Evolutionary conservation across 192 early-diverging fungal species (phyloP).

Genomic region (Entomortierella lignicola): DNA sequence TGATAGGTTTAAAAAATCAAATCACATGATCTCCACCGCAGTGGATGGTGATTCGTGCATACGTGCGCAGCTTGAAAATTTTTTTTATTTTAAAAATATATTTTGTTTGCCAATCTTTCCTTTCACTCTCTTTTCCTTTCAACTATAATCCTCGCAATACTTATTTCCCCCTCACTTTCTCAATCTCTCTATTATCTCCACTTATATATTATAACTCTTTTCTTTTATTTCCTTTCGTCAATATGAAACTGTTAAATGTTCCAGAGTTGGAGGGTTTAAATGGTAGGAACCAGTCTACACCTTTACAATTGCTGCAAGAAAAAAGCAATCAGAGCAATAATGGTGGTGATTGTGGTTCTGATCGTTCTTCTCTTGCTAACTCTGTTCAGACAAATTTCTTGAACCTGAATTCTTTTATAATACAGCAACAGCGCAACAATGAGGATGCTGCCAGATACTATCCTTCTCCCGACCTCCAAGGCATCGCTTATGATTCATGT

Average conservation of each 20-base stretch:
- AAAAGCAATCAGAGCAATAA: not conserved
- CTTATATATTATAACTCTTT: not conserved
- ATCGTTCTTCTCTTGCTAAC: slow-evolving; percentile 1
- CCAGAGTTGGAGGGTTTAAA: not conserved
- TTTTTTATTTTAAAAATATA: not conserved
- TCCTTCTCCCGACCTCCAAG: not conserved
- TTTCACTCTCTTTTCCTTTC: too few species aligned
- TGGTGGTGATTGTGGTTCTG: not conserved
- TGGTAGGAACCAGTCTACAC: not conserved
- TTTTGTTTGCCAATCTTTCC: too few species aligned
- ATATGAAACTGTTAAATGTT: not conserved
- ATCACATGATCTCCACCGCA: too few species aligned
- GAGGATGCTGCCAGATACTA: not conserved
- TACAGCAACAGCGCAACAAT: not conserved
- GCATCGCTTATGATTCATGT: too few species aligned
- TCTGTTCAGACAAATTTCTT: not conserved
- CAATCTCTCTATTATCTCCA: too few species aligned
- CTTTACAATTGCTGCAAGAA: not conserved
- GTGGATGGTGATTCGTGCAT: too few species aligned
- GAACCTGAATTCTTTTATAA: not conserved
- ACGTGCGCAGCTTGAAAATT: too few species aligned
- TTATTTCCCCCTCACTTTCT: too few species aligned
- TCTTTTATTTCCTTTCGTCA: not conserved
- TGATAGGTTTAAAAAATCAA: too few species aligned
- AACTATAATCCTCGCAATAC: too few species aligned